Percentiles rank a stretch among this genome's conserved stretches.
These are phyloP conservation scores for Ogataea paraovalis DNA, from an alignment of 805 yeast species.

Conservation along the genomic window DNA sequence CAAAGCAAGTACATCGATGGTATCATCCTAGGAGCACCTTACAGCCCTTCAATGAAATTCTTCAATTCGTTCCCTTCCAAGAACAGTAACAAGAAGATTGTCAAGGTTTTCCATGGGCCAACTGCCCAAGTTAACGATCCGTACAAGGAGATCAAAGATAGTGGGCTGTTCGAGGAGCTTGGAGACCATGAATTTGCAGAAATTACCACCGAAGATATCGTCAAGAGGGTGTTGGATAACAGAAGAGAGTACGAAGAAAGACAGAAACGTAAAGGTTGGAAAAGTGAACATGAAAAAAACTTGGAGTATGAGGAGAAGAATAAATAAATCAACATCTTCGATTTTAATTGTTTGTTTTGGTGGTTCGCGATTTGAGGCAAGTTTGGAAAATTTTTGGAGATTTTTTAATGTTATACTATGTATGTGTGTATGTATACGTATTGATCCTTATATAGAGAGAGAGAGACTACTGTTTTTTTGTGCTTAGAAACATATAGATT, in stretches of 20 bases:
- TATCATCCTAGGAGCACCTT: constrained; percentile 68
- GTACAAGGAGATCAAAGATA: constrained; percentile 27
- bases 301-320: constrained; percentile 1
- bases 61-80: constrained; percentile 33
- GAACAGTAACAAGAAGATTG: constrained; percentile 27
- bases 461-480: too few species aligned
- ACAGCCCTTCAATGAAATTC: constrained; percentile 39
- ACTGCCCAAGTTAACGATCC: constrained; percentile 36
- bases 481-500: too few species aligned
- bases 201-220: constrained; percentile 68
- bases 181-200: constrained; percentile 57
- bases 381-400: too few species aligned
- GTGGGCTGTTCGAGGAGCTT: constrained; percentile 36
- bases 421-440: too few species aligned
- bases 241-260: constrained; percentile 76
- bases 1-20: constrained; percentile 86
- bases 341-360: too few species aligned
- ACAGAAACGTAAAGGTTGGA: constrained; percentile 83
- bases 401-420: not conserved
- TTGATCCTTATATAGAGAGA: too few species aligned
- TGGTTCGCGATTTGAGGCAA: too few species aligned
- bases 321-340: not conserved
- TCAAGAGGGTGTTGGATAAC: constrained; percentile 66
- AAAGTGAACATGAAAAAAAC: constrained; percentile 47
- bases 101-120: constrained; percentile 56